These are phyloP conservation scores for Fusarium ambrosium DNA, from an alignment of 2,329 filamentous ascomycete genomes.

Conservation along the genomic window DNA sequence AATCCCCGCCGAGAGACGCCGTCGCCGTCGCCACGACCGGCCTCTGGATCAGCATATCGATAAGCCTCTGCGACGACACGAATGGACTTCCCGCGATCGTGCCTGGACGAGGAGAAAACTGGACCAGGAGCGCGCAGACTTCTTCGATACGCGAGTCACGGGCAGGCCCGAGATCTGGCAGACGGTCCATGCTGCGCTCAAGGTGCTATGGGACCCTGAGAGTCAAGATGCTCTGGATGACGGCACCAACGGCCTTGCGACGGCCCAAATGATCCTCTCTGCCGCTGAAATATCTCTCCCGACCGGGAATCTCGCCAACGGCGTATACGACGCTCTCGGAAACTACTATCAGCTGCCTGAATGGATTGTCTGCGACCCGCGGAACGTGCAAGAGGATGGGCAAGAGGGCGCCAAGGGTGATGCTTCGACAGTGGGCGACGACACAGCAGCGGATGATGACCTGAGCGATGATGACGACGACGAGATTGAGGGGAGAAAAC, in stretches of 20 bases:
- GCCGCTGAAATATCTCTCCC: slow-evolving; percentile 83
- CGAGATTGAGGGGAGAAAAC: slow-evolving; percentile 57
- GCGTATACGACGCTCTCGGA: slow-evolving; percentile 79
- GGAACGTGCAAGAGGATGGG: slow-evolving; percentile 62
- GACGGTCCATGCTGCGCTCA: slow-evolving; percentile 76
- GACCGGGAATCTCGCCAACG: slow-evolving; percentile 78
- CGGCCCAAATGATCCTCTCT: slow-evolving; percentile 84
- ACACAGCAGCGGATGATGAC: slow-evolving; percentile 54
- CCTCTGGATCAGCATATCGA: slow-evolving; percentile 77
- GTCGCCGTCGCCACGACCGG: slow-evolving; percentile 52
- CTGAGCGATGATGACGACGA: slow-evolving; percentile 55
- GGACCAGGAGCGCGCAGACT: slow-evolving; percentile 80
- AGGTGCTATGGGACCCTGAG: slow-evolving; percentile 74
- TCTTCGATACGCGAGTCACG: slow-evolving; percentile 91
- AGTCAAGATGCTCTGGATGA: slow-evolving; percentile 53
- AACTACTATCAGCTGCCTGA: slow-evolving; percentile 78
- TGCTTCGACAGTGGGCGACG: slow-evolving; percentile 56
- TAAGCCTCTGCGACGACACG: slow-evolving; percentile 74
- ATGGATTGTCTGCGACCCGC: slow-evolving; percentile 77
- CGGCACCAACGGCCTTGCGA: slow-evolving; percentile 63
- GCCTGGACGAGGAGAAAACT: slow-evolving; percentile 79
- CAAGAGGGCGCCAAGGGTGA: slow-evolving; percentile 47
- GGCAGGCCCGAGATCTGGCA: slow-evolving; percentile 85
- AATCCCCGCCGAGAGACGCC: slow-evolving; percentile 47
- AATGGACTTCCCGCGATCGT: slow-evolving; percentile 74